Evolutionary conservation across 495 filamentous ascomycete species (phyloP), one percentile per base, ranked within the genome.

Genomic region (Hypoxylon lienhwacheense): DNA sequence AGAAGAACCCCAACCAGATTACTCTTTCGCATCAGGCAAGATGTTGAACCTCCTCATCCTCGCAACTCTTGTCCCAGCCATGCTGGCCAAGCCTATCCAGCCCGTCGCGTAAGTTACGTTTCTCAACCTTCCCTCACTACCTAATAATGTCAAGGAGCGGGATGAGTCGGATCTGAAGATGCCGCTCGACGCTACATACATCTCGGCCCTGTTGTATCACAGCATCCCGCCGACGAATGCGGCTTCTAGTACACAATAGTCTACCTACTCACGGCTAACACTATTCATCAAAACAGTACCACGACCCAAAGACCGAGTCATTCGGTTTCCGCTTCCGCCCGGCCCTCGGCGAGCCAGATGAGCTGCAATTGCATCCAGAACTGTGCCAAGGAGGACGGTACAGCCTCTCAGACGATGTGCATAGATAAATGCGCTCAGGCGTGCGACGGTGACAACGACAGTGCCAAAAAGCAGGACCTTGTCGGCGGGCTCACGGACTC

Each of bases 31-130:
- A 43, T 25, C 33, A 24, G 12, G 26, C 12, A 61, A 47, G 14
- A 61, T 61, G 58, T 52, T 49, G 46, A 61, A 36, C 42, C 41
- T 47, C 6, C 14, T 61, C 21, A 35, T 61, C 26, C 47, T 61
- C 14, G 58, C 35, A 35, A 52, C 51, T 17, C 52, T 61, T 20
- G 17, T 61, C 28, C 58, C 58, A 35, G 58, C 52, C 42, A 47
- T 61, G 19, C 37, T 55, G 51, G 58, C 58, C 24, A 55, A 35
- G 12, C 58, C 58, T 12, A 61, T 52, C 24, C 52, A 35, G 12
- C 58, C 58, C 16, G 55, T 61, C 36, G 16, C 15, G 58, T 61
- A 39, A 61, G 52, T 43, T 22, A 4, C 12, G 6, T 33, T 11
- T 15, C 25, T 11, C 7, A 4, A 19, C n/a, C 6, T 1, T 10